Evolutionary conservation across 495 filamentous ascomycete genomes (phyloP).

Genomic region (Letharia lupina): DNA sequence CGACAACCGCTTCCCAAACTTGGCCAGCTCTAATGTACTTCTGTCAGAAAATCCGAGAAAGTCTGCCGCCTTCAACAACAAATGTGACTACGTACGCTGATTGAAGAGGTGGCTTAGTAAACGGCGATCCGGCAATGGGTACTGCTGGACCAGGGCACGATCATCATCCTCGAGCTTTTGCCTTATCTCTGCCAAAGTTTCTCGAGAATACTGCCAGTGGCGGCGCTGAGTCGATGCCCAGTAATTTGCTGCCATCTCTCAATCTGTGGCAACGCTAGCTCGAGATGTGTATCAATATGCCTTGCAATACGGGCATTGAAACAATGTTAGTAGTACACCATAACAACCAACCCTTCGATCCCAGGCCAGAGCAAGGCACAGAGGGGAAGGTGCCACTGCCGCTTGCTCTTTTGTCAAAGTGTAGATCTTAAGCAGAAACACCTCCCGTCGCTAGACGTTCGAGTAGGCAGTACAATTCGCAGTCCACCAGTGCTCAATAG

Average conservation of each 20-base stretch:
- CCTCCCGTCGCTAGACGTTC: not conserved
- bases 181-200: constrained; percentile 64
- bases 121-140: constrained; percentile 70
- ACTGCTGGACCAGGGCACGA: constrained; percentile 60
- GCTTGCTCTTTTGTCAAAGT: not conserved
- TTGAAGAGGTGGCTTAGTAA: constrained; percentile 89
- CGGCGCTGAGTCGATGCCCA: constrained; percentile 89
- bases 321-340: not conserved
- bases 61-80: constrained; percentile 1
- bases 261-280: not conserved
- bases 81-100: constrained; percentile 51
- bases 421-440: not conserved
- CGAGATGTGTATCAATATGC: no score
- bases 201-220: constrained; percentile 83
- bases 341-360: not conserved
- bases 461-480: not conserved
- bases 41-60: constrained; percentile 1
- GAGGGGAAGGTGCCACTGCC: not conserved
- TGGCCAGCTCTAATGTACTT: constrained; percentile 57
- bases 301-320: not conserved
- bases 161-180: constrained; percentile 66
- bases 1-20: constrained; percentile 67
- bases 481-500: not conserved
- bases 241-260: constrained; percentile 84
- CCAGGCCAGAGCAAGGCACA: not conserved